Evolutionary conservation across 192 early-diverging fungal genomes (phyloP), one percentile per base, ranked within the genome.

Genomic region (Thoreauomyces humboldtii): DNA sequence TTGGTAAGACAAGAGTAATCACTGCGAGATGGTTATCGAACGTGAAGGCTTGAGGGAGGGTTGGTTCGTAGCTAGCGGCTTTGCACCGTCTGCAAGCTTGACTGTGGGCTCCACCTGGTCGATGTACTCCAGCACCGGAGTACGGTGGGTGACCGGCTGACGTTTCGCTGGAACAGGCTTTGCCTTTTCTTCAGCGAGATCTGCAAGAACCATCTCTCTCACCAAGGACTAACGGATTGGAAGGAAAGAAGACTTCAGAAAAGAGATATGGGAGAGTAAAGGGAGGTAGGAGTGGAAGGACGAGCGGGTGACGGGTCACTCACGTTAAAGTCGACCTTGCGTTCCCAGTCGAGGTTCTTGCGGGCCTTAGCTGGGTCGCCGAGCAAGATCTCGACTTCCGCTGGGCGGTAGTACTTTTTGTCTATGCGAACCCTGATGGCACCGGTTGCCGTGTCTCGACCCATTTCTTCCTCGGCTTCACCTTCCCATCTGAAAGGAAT

Each of bases 351-450:
- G 32, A 91, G 74, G 25, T 71, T 66, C 45, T 74, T 77, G 58
- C 85, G 79, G 15, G 89, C 85, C 74, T 91, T 91, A 17, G 82
- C 63, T 37, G 89, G 87, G 62, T 89, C 80, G 53, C 89, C 89
- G 51, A 89, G 69, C 42, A 91, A 73, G 4, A 89, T 59, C 53
- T 91, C 89, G 27, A 91, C 89, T 73, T 91, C 89, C 25, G 89
- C 83, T 35, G 89, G 89, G 60, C 89, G 86, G 80, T 87, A 91
- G 73, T 91, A 91, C 52, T 82, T 78, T n/a, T 82, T 77, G 61
- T 91, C 87, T 45, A 86, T 77, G 27, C 83, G 78, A 21, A 87
- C 81, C 59, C 86, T 77, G 33, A 88, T 60, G 17, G 44, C 43
- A n/a, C 73, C 73, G 4, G 63, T 67, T 17, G 56, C 56, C 22